Evolutionary conservation across 208 protist genomes (phyloP), one percentile per base, ranked within the genome.

Genomic region (Naegleria fowleri): DNA sequence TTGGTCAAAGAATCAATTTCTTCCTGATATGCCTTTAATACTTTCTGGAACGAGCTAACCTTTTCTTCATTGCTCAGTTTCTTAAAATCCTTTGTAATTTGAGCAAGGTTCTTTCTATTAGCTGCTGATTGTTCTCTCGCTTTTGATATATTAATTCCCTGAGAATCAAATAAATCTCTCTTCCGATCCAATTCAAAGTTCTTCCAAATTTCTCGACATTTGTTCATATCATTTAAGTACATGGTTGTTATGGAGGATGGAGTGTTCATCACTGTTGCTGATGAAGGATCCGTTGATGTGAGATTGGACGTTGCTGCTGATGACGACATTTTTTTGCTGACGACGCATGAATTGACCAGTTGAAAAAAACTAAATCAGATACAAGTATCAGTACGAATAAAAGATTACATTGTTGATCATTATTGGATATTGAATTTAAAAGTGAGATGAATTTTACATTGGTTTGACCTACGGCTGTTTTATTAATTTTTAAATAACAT

Each of bases 11-110:
- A n/a, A 79, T 90, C 88, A 79, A 90, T 79, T 25, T 90, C 88
- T 39, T 75, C 41, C 33, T 90, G 88, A 90, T 90, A 90, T 5
- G 29, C 15, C 22, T 90, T 90, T 22, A 90, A 38, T 36, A 90
- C 7, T 38, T 43, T 55, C n/a, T 13, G 7, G 16, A 79, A 58
- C 19, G 36, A 48, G 7, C 15, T 41, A 15, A 52, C 19, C n/a
- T 90, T 90, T 86, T 90, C 88, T 36, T 25, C 41, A 79, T 90
- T 43, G 5, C 5, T 33, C 19, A 90, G 36, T 25, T 90, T 90
- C 79, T 90, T 83, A 40, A 90, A 90, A 15, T 67, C 51, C 55
- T 90, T 90, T 83, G 88, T 90, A 6, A 40, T 11, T 79, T 25
- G 5, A 79, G 39, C 38, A 11, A 90, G 51, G 33, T 51, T 52